phyloP scores from a whole-genome alignment of 805 yeast species.

The Yamadazyma laniorum region DNA sequence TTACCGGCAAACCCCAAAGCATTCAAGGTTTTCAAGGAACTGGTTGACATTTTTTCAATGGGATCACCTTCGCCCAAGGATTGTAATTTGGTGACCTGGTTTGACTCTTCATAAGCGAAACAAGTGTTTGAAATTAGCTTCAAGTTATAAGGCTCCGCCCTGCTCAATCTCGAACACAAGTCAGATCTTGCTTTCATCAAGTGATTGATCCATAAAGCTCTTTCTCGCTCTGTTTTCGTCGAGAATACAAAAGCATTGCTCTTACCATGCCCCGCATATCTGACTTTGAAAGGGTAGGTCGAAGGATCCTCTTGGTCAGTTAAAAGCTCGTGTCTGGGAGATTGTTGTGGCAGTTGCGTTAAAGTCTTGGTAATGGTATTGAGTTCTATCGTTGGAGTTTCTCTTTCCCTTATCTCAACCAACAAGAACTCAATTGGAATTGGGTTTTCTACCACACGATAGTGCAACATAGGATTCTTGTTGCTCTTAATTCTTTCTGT shows the following conservation, averaged over 20 bases:
- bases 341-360: constrained; percentile 16
- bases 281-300: constrained; percentile 47
- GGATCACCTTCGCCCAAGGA: constrained; percentile 53
- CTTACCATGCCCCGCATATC: constrained; percentile 57
- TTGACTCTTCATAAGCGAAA: constrained; percentile 63
- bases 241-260: constrained; percentile 52
- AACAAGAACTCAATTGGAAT: constrained; percentile 59
- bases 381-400: constrained; percentile 17
- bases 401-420: constrained; percentile 45
- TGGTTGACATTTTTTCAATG: constrained; percentile 33
- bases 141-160: constrained; percentile 54
- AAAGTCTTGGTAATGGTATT: constrained; percentile 18
- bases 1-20: constrained; percentile 24
- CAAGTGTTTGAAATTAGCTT: constrained; percentile 53
- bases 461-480: constrained; percentile 24
- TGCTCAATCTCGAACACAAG: constrained; percentile 26
- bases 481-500: constrained; percentile 54
- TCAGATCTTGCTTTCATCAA: constrained; percentile 20
- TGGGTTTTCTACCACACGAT: constrained; percentile 53
- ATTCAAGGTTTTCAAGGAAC: constrained; percentile 20
- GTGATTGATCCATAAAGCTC: constrained; percentile 54
- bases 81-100: constrained; percentile 51
- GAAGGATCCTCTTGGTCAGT: constrained; percentile 29
- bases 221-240: constrained; percentile 46
- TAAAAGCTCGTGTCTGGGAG: constrained; percentile 5